Base-by-base conservation (phyloP, 169 alveolate species). In the Miamiensis avidus region DNA sequence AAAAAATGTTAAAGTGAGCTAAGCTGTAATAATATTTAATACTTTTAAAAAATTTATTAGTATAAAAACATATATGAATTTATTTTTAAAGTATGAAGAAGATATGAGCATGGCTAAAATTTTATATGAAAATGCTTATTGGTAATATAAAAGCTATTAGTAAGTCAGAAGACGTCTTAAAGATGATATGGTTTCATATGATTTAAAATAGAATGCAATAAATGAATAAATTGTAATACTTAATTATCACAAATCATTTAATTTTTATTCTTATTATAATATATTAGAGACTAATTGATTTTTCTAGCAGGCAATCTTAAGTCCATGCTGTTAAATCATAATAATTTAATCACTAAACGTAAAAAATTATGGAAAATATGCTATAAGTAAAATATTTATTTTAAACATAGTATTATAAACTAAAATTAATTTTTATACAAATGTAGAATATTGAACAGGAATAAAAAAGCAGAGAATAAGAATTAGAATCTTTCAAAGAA, bases 361-460 rank as follows among this genome's bases (percentile, higher is more conserved):
- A 34, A 1, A 75, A 75, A 31, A 75, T 75, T 34, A 75, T 75
- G 81, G 81, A 75, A 31, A 65, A 75, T 31, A 65, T 75, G 31
- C 31, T 75, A 65, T 31, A 75, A n/a, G 81, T 75, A 75, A 77
- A 32, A 25, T 77, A 31, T 85, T 31, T 72, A 76, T 49, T 84
- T 29, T 31, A 77, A 75, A 65, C 76, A 77, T 76, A 82, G 77
- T 30, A 33, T 81, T 76, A 75, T 65, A n/a, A n/a, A n/a, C 27
- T 25, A 49, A 73, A 49, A 72, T 26, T 78, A 34, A 29, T 25
- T 31, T 77, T 84, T 77, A 85, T 69, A 77, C 78, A n/a, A 85
- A 85, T 77, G 20, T 31, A 34, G 89, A 85, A 34, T 65, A 74
- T 29, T 65, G 73, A 28, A 74, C 76, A 65, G 78, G 85, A 34